phyloP scores from a whole-genome alignment of 2,329 filamentous ascomycete species.

The Penicillium sp. region DNA sequence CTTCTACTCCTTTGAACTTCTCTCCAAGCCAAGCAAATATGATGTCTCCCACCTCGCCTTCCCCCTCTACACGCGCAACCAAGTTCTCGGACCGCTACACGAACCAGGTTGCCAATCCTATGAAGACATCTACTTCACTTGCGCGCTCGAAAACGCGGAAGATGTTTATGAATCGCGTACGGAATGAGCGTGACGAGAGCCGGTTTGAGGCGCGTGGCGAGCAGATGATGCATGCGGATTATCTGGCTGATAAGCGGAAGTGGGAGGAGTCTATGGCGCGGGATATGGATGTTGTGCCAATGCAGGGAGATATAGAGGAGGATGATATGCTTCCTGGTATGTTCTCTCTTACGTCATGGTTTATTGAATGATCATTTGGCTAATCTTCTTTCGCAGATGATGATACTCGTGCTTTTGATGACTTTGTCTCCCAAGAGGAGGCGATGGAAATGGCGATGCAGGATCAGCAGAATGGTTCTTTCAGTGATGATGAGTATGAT shows the following conservation, averaged over 20 bases:
- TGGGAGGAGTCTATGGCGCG: conserved; percentile 43
- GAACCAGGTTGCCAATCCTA: conserved; percentile 34
- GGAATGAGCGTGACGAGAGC: conserved; percentile 39
- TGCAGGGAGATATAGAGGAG: conserved; percentile 24
- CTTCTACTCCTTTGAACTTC: not conserved
- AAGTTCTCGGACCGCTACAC: conserved; percentile 41
- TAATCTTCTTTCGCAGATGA: conserved; percentile 18
- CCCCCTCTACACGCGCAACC: conserved; percentile 15
- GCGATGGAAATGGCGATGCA: conserved; percentile 33
- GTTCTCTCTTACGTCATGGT: not conserved
- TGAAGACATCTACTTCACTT: conserved; percentile 26
- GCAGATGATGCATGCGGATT: conserved; percentile 46
- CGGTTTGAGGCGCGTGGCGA: conserved; percentile 44
- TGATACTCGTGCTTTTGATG: conserved; percentile 34
- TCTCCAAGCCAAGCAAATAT: not conserved
- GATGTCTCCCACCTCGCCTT: conserved; percentile 13
- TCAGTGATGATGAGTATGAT: conserved; percentile 62
- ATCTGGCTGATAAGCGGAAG: conserved; percentile 37
- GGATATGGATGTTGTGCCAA: conserved; percentile 29
- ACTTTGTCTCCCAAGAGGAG: conserved; percentile 38
- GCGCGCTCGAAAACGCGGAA: conserved; percentile 38
- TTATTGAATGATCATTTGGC: not conserved
- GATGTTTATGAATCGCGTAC: conserved; percentile 45
- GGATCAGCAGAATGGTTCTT: conserved; percentile 21
- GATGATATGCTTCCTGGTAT: conserved; percentile 29